Evolutionary conservation across 257 asterid genomes (phyloP), one percentile per base, ranked within the genome.

Genomic region (Nicotiana otophora): DNA sequence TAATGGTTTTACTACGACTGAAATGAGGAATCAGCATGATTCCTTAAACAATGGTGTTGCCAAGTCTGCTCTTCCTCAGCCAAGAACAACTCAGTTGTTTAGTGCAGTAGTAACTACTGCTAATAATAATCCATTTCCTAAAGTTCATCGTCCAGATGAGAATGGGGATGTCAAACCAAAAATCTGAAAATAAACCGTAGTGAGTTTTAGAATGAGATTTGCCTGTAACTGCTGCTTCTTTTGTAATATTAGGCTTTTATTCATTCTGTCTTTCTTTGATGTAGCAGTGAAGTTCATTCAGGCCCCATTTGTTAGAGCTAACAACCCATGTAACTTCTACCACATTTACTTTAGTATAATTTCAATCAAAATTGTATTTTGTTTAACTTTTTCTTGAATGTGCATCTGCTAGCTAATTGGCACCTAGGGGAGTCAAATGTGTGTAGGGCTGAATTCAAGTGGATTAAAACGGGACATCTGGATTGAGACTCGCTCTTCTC

Each of bases 91-190:
- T 81, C 86, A 88, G 26, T 81, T 84, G 83, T 84, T 86, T 77
- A 84, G 81, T 64, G 20, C 83, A 64, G 76, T 87, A 31, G 87
- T 81, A 51, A 85, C 85, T 76, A 86, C 85, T 68, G 82, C 58
- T 82, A 84, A 82, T 85, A 88, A 63, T 67, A 82, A 63, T 51
- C 78, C 54, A 7, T 54, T 51, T 85, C 86, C 84, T 70, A 90
- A 60, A 89, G 81, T 84, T 81, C 81, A 83, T 30, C 70, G 82
- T 58, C 78, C 86, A 55, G 83, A 85, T 54, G 94, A 87, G 84
- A 91, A 92, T 82, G 97, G 92, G 83, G 91, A 86, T 85, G 87
- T 88, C 86, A 89, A 87, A 85, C 87, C 89, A 53, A 84, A 85
- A 83, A 74, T 85, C 9, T 78, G 83, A 85, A 84, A 86, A 63